Evolutionary conservation across 129 eudicot genomes (phyloP), one percentile per base, ranked within the genome.

Genomic region (Ambrosia trifida): DNA sequence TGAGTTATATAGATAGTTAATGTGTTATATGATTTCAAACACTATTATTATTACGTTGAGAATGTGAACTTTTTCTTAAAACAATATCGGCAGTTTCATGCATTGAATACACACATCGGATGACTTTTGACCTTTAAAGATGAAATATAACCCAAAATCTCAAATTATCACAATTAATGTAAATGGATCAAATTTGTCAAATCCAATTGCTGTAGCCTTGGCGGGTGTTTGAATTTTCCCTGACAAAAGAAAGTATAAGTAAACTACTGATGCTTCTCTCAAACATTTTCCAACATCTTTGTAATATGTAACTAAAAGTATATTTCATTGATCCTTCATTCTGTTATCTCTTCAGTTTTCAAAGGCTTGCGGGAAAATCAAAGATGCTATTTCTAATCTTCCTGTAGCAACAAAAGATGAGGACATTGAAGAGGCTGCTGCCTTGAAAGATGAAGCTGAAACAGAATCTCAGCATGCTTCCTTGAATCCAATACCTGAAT

Each of bases 391-490:
- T 66, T 82, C 82, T 57, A 78, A 74, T 75, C 96, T 94, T 79
- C 99, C 99, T 4, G 66, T 84, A 68, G 99, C 97, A 69, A 85
- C 93, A 30, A 65, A 78, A 17, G 87, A 87, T n/a, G 97, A 94
- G 41, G 99, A 94, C 77, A 69, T 78, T 12, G 96, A 94, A 81
- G 99, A 94, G 81, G 95, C 97, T 68, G 91, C 80, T 60, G 84
- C 91, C 41, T 76, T 94, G 52, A 79, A 74, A 76, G 95, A 83
- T 10, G 88, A 79, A 69, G 24, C 79, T n/a, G 84, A 47, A 71
- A 58, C 70, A 70, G 79, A 83, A 45, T 45, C 18, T 74, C 70
- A 63, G 20, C 80, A 82, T 40, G 54, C 59, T 58, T 64, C 79
- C 20, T 64, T 76, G 33, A 64, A 72, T 73, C 43, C 86, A 60